Percentiles rank a stretch among this genome's conserved stretches.
Evolutionary conservation across 202 grass and related monocot genomes (phyloP).

Genomic region (Schoenoplectus tabernaemontani): DNA sequence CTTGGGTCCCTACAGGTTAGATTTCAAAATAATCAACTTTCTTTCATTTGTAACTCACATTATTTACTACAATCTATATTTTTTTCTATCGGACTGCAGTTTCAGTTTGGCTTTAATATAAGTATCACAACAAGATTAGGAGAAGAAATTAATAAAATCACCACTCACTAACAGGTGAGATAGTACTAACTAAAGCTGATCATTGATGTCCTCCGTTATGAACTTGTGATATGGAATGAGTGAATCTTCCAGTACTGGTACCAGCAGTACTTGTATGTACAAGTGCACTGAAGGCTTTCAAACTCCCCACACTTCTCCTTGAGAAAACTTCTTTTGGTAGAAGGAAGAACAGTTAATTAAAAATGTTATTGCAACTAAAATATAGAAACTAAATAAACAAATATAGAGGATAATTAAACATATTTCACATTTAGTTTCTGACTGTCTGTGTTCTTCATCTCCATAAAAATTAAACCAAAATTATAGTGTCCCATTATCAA

Average conservation of each 20-base stretch:
- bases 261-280: neutral
- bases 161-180: neutral
- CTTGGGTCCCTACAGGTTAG: slow-evolving; percentile 74
- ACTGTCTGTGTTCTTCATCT: neutral
- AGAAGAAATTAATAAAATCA: neutral
- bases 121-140: neutral
- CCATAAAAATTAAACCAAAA: neutral
- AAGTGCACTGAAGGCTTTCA: neutral
- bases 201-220: too few relatives aligned
- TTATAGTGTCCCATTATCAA: neutral
- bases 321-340: neutral
- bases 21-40: neutral
- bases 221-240: neutral
- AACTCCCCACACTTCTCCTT: too few relatives aligned
- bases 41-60: neutral
- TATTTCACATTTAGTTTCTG: neutral
- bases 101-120: neutral
- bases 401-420: neutral
- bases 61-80: neutral
- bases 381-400: neutral
- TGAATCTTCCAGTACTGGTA: neutral
- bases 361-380: neutral
- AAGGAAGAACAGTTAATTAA: neutral
- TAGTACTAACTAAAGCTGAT: neutral
- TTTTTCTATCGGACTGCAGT: neutral